Evolutionary conservation across 2,329 filamentous ascomycete genomes (phyloP).

Genomic region (Mycosphaerella sp.): DNA sequence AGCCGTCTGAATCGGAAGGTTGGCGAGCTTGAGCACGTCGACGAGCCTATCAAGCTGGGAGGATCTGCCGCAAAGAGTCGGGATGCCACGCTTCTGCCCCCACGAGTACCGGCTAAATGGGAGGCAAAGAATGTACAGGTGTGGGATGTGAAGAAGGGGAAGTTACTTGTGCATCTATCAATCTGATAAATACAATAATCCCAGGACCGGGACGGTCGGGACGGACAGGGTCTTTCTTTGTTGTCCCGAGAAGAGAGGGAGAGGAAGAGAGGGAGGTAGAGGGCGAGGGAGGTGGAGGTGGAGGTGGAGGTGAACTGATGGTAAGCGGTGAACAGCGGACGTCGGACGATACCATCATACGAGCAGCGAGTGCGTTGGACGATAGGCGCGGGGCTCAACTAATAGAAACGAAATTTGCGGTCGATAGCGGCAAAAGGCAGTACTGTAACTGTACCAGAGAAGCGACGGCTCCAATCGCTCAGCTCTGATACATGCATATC

Average conservation of each 20-base stretch:
- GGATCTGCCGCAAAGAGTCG: slow-evolving; percentile 3
- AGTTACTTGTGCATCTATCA: slow-evolving; percentile 1
- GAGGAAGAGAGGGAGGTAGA: no score
- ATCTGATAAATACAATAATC: background rate
- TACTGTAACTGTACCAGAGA: background rate
- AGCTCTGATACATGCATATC: slow-evolving; percentile 1
- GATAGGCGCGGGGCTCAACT: slow-evolving; percentile 12
- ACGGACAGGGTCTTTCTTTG: background rate
- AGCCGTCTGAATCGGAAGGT: slow-evolving; percentile 7
- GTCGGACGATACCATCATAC: background rate
- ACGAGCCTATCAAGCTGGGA: slow-evolving; percentile 20
- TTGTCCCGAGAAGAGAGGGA: no score
- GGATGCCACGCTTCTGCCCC: slow-evolving; percentile 7
- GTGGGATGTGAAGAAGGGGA: slow-evolving; percentile 9
- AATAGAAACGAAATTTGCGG: slow-evolving; percentile 11
- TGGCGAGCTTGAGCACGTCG: slow-evolving; percentile 9
- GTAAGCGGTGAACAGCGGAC: slow-evolving; percentile 5
- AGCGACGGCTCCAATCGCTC: background rate
- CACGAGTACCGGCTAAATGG: slow-evolving; percentile 6
- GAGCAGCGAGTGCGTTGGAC: background rate
- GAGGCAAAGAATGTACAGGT: slow-evolving; percentile 1
- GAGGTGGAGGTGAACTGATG: background rate
- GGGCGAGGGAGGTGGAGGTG: no score
- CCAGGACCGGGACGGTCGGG: background rate
- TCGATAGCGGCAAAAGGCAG: slow-evolving; percentile 1